phyloP scores from a whole-genome alignment of 768 basidiomycete genomes.

The Leccinum variicolor region DNA sequence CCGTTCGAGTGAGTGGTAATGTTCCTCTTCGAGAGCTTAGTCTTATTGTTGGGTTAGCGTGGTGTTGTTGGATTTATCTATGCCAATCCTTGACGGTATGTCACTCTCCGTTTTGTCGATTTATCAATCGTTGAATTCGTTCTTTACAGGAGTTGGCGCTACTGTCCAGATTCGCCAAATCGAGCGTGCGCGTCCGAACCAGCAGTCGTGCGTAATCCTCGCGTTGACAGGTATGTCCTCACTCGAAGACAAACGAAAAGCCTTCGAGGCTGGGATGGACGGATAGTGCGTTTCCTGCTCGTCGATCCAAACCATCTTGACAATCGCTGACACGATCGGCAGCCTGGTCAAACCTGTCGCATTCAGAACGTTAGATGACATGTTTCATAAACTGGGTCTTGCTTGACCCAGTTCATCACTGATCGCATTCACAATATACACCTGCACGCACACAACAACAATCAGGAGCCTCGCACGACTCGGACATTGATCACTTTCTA shows the following conservation, averaged over 20 bases:
- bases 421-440: conserved; percentile 13
- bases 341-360: conserved; percentile 95
- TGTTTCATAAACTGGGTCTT: conserved; percentile 71
- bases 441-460: not conserved
- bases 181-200: conserved; percentile 44
- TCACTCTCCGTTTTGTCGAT: not conserved
- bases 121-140: not conserved
- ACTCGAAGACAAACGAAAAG: conserved; percentile 84
- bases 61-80: conserved; percentile 84
- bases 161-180: conserved; percentile 78
- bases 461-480: conserved; percentile 2
- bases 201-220: conserved; percentile 55
- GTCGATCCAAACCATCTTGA: not conserved
- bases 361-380: conserved; percentile 85
- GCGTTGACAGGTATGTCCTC: conserved; percentile 95
- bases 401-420: conserved; percentile 26
- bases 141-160: conserved; percentile 66
- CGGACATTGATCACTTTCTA: conserved; percentile 11
- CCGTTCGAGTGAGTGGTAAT: conserved; percentile 74
- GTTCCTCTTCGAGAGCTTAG: not conserved
- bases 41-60: conserved; percentile 46
- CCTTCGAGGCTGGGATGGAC: conserved; percentile 91
- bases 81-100: conserved; percentile 89
- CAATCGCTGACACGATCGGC: not conserved
- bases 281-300: conserved; percentile 72